Conservation (phyloP, 2,329 filamentous ascomycete species). For the Ophiostoma piceae region DNA sequence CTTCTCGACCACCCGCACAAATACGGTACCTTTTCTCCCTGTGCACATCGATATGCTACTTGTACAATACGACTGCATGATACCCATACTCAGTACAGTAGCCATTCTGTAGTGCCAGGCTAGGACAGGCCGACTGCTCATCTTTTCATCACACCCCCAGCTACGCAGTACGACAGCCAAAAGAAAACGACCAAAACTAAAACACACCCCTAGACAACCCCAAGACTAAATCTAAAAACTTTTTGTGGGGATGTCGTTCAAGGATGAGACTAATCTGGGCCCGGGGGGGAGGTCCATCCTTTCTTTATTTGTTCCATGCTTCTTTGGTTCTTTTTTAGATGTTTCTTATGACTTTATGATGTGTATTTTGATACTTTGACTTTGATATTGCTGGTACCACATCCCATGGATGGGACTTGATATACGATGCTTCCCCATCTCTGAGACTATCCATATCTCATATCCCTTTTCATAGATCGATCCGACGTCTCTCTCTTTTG, state of each 20-base stretch:
- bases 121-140: constrained; percentile 4
- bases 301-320: constrained; percentile 14
- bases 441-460: constrained; percentile 10
- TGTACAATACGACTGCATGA: neutral
- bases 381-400: neutral
- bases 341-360: neutral
- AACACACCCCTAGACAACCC: constrained; percentile 5
- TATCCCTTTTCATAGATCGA: constrained; percentile 11
- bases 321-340: neutral
- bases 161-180: neutral
- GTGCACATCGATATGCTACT: constrained; percentile 12
- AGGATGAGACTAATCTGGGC: constrained; percentile 17
- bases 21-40: constrained; percentile 13
- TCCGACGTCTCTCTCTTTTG: constrained; percentile 9
- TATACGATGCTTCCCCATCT: constrained; percentile 10
- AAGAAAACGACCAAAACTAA: neutral
- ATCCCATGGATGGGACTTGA: neutral
- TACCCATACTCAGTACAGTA: neutral
- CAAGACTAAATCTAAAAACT: neutral
- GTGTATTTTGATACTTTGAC: neutral
- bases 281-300: constrained; percentile 15
- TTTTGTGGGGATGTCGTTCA: constrained; percentile 8
- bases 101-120: neutral
- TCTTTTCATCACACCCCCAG: constrained; percentile 9
- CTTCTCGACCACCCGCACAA: neutral